These are phyloP conservation scores for Saturnispora quitensis DNA, from an alignment of 805 yeast genomes.

Conservation along the genomic window DNA sequence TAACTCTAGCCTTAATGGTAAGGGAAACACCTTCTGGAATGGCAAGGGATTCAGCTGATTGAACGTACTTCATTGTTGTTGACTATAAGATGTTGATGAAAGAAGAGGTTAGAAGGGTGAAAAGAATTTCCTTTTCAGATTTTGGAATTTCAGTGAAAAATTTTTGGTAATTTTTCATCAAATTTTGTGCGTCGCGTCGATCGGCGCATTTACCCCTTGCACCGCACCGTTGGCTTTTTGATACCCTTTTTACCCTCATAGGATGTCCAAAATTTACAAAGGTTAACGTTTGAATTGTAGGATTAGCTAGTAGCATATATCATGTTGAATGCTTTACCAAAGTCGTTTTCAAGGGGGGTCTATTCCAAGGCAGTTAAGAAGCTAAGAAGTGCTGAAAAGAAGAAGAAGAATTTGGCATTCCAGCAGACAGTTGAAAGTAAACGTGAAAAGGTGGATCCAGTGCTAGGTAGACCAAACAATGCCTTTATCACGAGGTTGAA, in stretches of 20 bases:
- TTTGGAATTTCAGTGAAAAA: neutral
- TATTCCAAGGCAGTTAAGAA: conserved; percentile 14
- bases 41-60: conserved; percentile 48
- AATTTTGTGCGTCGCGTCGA: conserved; percentile 10
- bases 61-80: conserved; percentile 47
- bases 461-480: conserved; percentile 59
- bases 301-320: neutral
- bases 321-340: neutral
- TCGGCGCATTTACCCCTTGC: conserved; percentile 8
- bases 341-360: neutral
- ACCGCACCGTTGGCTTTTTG: conserved; percentile 1
- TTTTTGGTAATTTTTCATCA: neutral
- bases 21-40: conserved; percentile 91
- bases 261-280: neutral
- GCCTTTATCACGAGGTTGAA: conserved; percentile 61
- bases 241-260: neutral
- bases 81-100: neutral
- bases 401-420: conserved; percentile 24
- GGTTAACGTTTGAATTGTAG: neutral
- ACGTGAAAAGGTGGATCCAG: conserved; percentile 61
- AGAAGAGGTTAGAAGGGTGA: neutral
- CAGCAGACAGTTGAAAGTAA: conserved; percentile 13
- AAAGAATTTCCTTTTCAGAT: neutral
- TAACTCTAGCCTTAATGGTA: conserved; percentile 80
- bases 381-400: conserved; percentile 16